Evolutionary conservation across 805 yeast species (phyloP), one percentile per base, ranked within the genome.

Genomic region (Saccharomycopsis fermentans): DNA sequence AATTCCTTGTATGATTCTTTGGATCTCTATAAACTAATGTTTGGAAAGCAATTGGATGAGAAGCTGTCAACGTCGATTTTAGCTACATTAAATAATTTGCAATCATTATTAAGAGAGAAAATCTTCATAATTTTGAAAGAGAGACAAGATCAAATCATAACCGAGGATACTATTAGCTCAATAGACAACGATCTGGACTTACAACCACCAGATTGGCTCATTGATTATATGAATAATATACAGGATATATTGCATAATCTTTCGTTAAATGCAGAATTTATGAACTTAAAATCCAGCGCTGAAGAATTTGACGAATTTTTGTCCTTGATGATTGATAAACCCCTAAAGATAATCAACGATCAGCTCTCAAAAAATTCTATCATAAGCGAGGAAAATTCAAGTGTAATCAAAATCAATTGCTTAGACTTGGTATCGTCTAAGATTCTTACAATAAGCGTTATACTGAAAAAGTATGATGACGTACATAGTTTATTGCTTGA

Each of bases 131-230:
- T 73, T 5, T 65, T 80, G 34, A 73, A 75, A 11, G 68, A 70
- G n/a, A 74, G 72, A 54, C 32, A 61, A 58, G 48, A 61, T 63
- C 24, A 71, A 73, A 17, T 62, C 70, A 67, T 71, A 66, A 16
- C 71, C 65, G 66, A 74, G 58, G 68, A 69, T 40, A 61, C 77
- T 17, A 68, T 73, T 55, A 77, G 77, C 32, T 43, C 50, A 5
- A 43, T 43, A 43, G 50, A 24, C 12, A 21, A 43, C 24, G 50
- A 43, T 21, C 50, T 43, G 50, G 88, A 88, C 61, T 72, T 87
- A 24, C 80, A 84, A 61, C 83, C 96, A 4, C 96, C 97, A 0
- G 95, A 87, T 60, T 91, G 95, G 90, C 71, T 87, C 24, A 73
- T 79, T 54, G 84, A 81, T n/a, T 82, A 84, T 63, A 77, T 86